Conservation (phyloP, 768 basidiomycete genomes). For the Lentinula detonsa region DNA sequence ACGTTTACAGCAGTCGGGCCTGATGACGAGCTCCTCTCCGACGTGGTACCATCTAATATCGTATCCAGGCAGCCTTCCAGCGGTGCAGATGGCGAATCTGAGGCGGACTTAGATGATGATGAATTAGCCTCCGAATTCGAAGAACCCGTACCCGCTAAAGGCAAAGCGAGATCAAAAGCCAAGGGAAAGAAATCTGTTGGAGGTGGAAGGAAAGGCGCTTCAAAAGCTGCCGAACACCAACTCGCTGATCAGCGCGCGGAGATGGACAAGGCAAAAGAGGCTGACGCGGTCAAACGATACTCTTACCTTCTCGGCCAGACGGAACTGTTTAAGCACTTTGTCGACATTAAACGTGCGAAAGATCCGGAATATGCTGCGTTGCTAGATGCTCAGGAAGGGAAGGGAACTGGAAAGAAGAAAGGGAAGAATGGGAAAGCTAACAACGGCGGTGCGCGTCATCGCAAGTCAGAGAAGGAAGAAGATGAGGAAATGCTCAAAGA, state of each 20-base stretch:
- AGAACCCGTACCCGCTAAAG: conserved; percentile 19
- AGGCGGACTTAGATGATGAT: conserved; percentile 49
- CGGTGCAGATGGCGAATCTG: conserved; percentile 74
- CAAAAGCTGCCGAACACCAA: conserved; percentile 67
- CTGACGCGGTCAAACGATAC: conserved; percentile 94
- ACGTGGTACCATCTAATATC: conserved; percentile 87
- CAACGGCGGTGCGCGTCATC: conserved; percentile 74
- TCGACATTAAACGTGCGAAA: conserved; percentile 90
- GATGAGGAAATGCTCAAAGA: conserved; percentile 93
- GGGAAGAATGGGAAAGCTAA: conserved; percentile 49
- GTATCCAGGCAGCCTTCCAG: conserved; percentile 75
- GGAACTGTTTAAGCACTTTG: conserved; percentile 96
- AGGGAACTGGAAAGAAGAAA: conserved; percentile 65
- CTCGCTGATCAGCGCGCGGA: conserved; percentile 67
- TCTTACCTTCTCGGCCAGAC: conserved; percentile 98
- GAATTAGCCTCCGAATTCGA: conserved; percentile 54
- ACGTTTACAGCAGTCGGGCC: conserved; percentile 1
- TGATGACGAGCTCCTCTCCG: conserved; percentile 82
- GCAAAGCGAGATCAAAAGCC: not conserved
- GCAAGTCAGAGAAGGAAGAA: conserved; percentile 97
- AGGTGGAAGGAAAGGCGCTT: conserved; percentile 36
- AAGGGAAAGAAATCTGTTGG: conserved; percentile 14
- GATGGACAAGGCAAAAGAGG: conserved; percentile 86
- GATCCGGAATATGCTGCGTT: conserved; percentile 92
- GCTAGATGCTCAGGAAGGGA: conserved; percentile 68